Base-by-base conservation (phyloP, 495 filamentous ascomycete genomes). In the Bathelium albidoporum region DNA sequence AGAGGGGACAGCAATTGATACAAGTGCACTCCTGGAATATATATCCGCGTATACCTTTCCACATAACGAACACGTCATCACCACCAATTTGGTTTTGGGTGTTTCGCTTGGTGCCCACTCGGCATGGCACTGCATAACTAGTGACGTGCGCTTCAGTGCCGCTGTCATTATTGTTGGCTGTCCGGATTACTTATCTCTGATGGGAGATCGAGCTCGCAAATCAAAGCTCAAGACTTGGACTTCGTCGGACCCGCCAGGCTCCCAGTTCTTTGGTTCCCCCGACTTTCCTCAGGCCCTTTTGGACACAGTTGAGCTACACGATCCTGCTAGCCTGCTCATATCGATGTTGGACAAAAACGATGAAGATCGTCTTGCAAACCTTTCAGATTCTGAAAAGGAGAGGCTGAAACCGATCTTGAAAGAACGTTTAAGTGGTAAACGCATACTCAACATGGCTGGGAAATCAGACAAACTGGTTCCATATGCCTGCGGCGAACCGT, bases 41-140 rank as follows among this genome's bases (percentile, higher is more conserved):
- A 76, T 96, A 1, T 83, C 85, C n/a, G 81, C 84, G 0, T 95
- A 89, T 67, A 77, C 92, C 16, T 91, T 91, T 62, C 76, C 83
- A 61, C 65, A 77, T 66, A 68, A 77, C 61, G 65, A 78, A 65
- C 70, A 72, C 59, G 71, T 63, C n/a, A 83, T 96, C 61, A 80
- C 83, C 34, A 81, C 85, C 32, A 83, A 97, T 68, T 67, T 96
- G 20, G 86, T 87, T 2, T 75, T 94, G 5, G 94, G 94, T 0
- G 79, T 96, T 16, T 92, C 88, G 4, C 79, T 97, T 0, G 94
- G 94, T 10, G 94, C 89, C 2, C 94, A 98, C 71, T 85, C 89
- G 24, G 87, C 88, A 0, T 98, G 93, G 88, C 86, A 91, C 68
- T 78, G 85, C 12, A 72, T 96, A 41, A 79, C 96, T 45, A 82